Evolutionary conservation across 2,329 filamentous ascomycete genomes (phyloP).

Genomic region (Lecanoromycetidae sp.): DNA sequence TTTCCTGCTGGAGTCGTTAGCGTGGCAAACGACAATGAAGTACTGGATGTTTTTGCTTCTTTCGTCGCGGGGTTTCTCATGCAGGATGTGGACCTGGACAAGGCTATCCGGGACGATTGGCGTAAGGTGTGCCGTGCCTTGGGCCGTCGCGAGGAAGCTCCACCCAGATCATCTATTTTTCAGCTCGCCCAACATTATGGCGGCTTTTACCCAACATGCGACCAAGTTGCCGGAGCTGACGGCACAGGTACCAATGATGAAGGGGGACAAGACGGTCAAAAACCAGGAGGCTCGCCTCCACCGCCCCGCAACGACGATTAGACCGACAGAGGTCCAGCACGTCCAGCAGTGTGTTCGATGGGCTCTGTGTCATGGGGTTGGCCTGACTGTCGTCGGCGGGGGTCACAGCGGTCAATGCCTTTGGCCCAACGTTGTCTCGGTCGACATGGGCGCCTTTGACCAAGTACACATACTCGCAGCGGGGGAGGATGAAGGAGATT

Average conservation of each 20-base stretch:
- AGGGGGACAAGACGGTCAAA: constrained; percentile 32
- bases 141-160: constrained; percentile 29
- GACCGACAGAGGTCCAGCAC: constrained; percentile 37
- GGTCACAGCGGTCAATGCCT: constrained; percentile 50
- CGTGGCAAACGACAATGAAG: constrained; percentile 35
- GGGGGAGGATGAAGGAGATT: constrained; percentile 18
- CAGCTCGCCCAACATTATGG: constrained; percentile 39
- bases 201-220: constrained; percentile 38
- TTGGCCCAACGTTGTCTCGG: constrained; percentile 38
- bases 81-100: constrained; percentile 24
- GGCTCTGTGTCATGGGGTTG: constrained; percentile 37
- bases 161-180: constrained; percentile 36
- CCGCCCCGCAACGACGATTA: constrained; percentile 34
- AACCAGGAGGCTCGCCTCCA: constrained; percentile 39
- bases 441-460: constrained; percentile 49
- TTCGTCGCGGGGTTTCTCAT: constrained; percentile 40
- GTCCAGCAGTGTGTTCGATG: constrained; percentile 46
- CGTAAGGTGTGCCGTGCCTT: constrained; percentile 41
- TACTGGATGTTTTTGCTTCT: constrained; percentile 39
- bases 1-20: constrained; percentile 36
- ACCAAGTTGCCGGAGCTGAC: constrained; percentile 33
- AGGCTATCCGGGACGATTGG: constrained; percentile 33
- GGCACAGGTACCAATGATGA: constrained; percentile 29
- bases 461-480: constrained; percentile 34
- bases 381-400: constrained; percentile 44